These are phyloP conservation scores for Schwanniomyces yamadae DNA, from an alignment of 805 yeast species.

Conservation along the genomic window DNA sequence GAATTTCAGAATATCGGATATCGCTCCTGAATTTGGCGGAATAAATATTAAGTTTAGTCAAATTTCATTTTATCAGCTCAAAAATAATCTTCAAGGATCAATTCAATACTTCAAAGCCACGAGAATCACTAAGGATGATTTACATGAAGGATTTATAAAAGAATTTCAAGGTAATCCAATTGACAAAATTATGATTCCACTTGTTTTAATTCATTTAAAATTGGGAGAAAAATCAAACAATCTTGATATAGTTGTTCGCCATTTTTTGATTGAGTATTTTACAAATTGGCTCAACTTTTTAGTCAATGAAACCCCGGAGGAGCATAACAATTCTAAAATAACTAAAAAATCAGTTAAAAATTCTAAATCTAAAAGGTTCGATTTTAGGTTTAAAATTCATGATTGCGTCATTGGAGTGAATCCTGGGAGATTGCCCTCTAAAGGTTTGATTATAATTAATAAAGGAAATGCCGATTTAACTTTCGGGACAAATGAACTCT, in stretches of 20 bases:
- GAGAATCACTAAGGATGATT: conserved; percentile 11
- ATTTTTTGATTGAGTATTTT: conserved; percentile 54
- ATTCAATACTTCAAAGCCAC: conserved; percentile 16
- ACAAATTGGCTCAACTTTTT: conserved; percentile 54
- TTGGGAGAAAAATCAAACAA: conserved; percentile 28
- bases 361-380: conserved; percentile 15
- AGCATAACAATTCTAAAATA: not conserved
- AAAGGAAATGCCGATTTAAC: conserved; percentile 55
- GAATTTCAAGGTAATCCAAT: conserved; percentile 18
- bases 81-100: conserved; percentile 23
- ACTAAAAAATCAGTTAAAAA: conserved; percentile 6
- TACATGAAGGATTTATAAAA: conserved; percentile 17
- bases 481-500: conserved; percentile 28
- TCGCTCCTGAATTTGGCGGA: conserved; percentile 28
- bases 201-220: conserved; percentile 21
- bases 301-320: conserved; percentile 7
- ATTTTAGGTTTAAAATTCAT: conserved; percentile 35
- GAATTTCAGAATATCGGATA: conserved; percentile 13
- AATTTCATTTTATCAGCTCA: conserved; percentile 17
- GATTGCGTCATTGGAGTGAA: conserved; percentile 62
- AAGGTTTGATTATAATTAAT: conserved; percentile 49
- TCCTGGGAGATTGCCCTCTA: conserved; percentile 61
- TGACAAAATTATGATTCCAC: conserved; percentile 15
- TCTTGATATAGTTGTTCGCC: conserved; percentile 46
- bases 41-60: conserved; percentile 13